Evolutionary conservation across 345 rosid genomes (phyloP).

Genomic region (Salix udensis): DNA sequence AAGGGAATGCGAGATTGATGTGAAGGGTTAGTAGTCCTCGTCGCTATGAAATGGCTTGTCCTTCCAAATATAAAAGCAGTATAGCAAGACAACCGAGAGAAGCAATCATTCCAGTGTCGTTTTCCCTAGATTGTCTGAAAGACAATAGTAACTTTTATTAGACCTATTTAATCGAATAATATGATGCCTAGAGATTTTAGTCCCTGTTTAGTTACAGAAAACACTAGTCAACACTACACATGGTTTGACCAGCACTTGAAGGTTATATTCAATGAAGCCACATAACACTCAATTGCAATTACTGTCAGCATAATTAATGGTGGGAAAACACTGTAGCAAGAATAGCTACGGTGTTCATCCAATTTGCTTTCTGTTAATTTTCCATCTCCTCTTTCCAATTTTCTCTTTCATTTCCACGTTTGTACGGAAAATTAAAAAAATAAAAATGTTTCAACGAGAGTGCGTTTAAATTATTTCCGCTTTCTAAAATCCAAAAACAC

Average conservation of each 20-base stretch:
- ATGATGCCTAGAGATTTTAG: not conserved
- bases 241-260: no score
- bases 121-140: not conserved
- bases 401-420: not conserved
- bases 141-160: not conserved
- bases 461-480: not conserved
- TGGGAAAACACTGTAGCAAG: not conserved
- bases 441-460: not conserved
- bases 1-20: constrained; percentile 24
- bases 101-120: constrained; percentile 40
- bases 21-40: constrained; percentile 9
- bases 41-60: constrained; percentile 29
- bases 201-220: not conserved
- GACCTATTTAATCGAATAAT: not conserved
- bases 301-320: no score
- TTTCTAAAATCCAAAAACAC: not conserved
- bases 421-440: not conserved
- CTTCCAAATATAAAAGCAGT: constrained; percentile 42
- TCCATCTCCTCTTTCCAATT: not conserved
- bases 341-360: no score
- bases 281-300: no score
- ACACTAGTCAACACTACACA: not conserved
- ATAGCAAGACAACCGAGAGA: constrained; percentile 50
- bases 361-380: not conserved
- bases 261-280: no score